A percentile compares a stretch with the other conserved stretches of the same genome.
Evolutionary conservation across 805 yeast species (phyloP).

Genomic region (Isabelozyma gotoi): DNA sequence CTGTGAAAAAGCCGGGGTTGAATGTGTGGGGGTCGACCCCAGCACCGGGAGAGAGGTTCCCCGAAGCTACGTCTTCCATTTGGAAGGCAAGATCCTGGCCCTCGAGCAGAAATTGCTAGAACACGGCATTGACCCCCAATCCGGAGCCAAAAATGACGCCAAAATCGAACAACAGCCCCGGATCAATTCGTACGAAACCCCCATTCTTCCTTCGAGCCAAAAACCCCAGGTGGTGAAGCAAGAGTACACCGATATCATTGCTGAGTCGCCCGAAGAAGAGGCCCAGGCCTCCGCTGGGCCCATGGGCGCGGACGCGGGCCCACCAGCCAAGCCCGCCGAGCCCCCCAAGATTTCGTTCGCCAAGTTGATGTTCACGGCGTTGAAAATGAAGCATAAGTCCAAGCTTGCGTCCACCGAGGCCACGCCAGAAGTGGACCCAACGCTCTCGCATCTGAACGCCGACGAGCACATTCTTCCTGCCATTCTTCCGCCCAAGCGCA

Average conservation of each 20-base stretch:
- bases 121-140: constrained; percentile 34
- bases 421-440: constrained; percentile 22
- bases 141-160: constrained; percentile 5
- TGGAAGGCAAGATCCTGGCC: constrained; percentile 64
- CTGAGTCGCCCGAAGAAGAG: no score
- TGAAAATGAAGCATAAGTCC: constrained; percentile 45
- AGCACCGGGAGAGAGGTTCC: constrained; percentile 88
- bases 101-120: constrained; percentile 52
- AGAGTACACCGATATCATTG: background rate
- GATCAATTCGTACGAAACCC: background rate
- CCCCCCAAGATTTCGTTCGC: constrained; percentile 61
- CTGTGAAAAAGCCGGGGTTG: constrained; percentile 62
- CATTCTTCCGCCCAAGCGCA: constrained; percentile 63
- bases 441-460: constrained; percentile 26
- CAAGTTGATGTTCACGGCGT: constrained; percentile 73
- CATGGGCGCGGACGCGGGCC: no score
- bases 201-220: constrained; percentile 1
- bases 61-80: constrained; percentile 68
- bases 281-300: no score
- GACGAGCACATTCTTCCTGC: constrained; percentile 36
- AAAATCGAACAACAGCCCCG: background rate
- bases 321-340: background rate
- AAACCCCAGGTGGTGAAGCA: background rate
- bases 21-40: constrained; percentile 83
- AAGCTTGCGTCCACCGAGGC: constrained; percentile 9